Evolutionary conservation across 1,139 yeast genomes (phyloP).

Genomic region (Protomyces gravidus): DNA sequence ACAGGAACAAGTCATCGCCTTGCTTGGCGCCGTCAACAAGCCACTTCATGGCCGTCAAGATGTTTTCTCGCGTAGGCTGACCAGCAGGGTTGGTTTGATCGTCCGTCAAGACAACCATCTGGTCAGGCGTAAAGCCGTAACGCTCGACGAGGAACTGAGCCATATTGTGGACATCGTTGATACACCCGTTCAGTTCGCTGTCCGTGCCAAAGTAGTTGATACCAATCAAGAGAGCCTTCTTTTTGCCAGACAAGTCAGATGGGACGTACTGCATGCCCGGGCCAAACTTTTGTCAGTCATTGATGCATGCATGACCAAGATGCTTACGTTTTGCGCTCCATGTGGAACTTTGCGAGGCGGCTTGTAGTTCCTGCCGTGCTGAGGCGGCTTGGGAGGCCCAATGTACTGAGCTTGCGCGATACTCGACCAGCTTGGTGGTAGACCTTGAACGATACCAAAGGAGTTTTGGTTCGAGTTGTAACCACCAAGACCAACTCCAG

Average conservation of each 20-base stretch:
- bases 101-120: slow-evolving; percentile 75
- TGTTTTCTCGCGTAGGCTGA: slow-evolving; percentile 73
- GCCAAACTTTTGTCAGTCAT: neutral
- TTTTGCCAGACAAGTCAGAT: slow-evolving; percentile 38
- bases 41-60: slow-evolving; percentile 87
- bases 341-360: slow-evolving; percentile 1
- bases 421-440: neutral
- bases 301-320: neutral
- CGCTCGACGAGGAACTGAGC: slow-evolving; percentile 40
- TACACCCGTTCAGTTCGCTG: slow-evolving; percentile 74
- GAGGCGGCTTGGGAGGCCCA: neutral
- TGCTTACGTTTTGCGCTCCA: neutral
- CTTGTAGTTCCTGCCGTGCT: neutral
- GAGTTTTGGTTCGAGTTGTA: neutral
- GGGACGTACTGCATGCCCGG: slow-evolving; percentile 42
- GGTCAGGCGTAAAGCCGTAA: slow-evolving; percentile 67
- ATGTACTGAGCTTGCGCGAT: neutral
- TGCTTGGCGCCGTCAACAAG: slow-evolving; percentile 64
- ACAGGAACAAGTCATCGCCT: neutral
- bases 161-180: slow-evolving; percentile 49
- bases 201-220: slow-evolving; percentile 74
- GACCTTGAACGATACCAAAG: neutral
- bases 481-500: neutral
- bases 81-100: slow-evolving; percentile 64
- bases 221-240: slow-evolving; percentile 80